Conservation (phyloP, 106 monocot genomes). For the Dendrobium nobile region DNA sequence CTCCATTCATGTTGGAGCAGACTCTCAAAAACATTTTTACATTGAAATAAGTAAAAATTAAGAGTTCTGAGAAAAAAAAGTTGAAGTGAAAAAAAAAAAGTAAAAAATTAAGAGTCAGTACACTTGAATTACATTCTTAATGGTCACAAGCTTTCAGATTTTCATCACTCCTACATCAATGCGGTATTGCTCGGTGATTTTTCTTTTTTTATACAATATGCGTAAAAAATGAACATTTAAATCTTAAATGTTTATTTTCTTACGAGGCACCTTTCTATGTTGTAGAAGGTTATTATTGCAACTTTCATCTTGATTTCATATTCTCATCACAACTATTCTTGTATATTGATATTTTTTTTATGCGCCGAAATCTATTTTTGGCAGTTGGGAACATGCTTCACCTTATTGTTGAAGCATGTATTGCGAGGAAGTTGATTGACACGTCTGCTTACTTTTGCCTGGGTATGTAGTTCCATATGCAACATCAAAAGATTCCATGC, state of each 20-base stretch:
- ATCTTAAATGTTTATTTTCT: not conserved
- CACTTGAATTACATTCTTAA: no score
- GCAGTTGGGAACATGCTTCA: conserved; percentile 86
- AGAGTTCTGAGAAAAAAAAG: no score
- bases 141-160: no score
- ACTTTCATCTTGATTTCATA: not conserved
- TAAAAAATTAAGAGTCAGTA: no score
- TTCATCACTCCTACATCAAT: no score
- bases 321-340: not conserved
- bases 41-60: no score
- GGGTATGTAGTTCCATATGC: conserved; percentile 58
- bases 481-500: conserved; percentile 33
- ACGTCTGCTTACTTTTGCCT: conserved; percentile 92
- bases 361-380: not conserved
- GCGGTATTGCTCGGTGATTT: no score
- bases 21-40: no score
- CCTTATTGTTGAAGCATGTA: conserved; percentile 92
- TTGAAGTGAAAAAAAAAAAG: no score
- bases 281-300: not conserved
- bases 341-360: not conserved
- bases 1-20: no score
- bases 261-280: not conserved
- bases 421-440: conserved; percentile 83
- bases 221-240: no score
- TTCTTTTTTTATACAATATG: no score